Base-by-base conservation (phyloP, 768 basidiomycete species). In the Filobasidium wieringae region DNA sequence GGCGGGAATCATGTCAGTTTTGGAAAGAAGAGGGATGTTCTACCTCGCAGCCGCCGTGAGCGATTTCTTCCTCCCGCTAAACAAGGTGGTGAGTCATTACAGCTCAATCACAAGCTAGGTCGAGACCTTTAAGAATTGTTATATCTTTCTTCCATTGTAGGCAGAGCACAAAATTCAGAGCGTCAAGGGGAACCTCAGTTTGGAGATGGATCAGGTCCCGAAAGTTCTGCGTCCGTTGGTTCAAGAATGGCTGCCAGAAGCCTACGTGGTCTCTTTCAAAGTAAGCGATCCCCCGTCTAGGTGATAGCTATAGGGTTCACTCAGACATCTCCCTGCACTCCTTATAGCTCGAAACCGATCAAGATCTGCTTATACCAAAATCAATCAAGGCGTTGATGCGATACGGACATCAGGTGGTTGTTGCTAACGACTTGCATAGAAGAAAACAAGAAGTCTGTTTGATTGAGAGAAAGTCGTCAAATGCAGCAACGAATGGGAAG, bases 171-270 rank as follows among this genome's bases (percentile, higher is more conserved):
- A 99, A 77, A 97, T 99, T 34, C 93, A 97, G 68, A 95, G 91
- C 0, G 88, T 88, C 29, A 91, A 93, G 69, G 93, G 92, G 1
- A 92, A 85, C 63, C 77, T 97, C 26, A 81, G 82, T 45, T 87
- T 97, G 56, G 92, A 97, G 73, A 99, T 97, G 95, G 95, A 99
- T 69, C 91, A 96, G 72, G 92, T 97, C 0, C 95, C 95, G 7
- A 99, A 99, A 75, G 84, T 96, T 33, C 77, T 99, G 45, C 87
- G 88, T 72, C 86, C 90, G 0, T 78, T 99, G 76, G 91, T 96
- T 7, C 83, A 86, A 43, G 89, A 97, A 71, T 99, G 95, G 93
- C 85, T 83, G 1, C 82, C 79, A 7, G 82, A 87, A 43, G 92
- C 89, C 0, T 97, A 84, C 70, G 84, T 96, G 36, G 88, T 99